Evolutionary conservation across 192 early-diverging fungal species (phyloP), one percentile per base, ranked within the genome.

Genomic region (Entrophospora sp.): DNA sequence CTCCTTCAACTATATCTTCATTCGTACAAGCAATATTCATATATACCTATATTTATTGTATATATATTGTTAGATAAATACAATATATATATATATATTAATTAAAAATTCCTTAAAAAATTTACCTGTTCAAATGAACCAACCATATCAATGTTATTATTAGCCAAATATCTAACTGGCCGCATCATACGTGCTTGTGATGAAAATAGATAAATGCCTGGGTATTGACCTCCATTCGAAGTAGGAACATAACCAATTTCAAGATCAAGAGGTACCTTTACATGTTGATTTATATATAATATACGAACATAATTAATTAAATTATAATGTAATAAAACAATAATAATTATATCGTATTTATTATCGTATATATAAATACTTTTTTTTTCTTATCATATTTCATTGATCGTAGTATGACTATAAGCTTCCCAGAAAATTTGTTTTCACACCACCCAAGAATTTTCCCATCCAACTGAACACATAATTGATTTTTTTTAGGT

Each of bases 11-110:
- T 35, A 98, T 76, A 70, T 96, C 94, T 56, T 92, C 92, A 71
- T 93, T 85, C 73, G 95, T 75, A 73, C 96, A 98, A 8, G 92
- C 96, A 76, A 98, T 95, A 66, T 98, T 92, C 91, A 98, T 95
- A 73, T 96, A 98, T 27, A 97, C 96, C n/a, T n/a, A n/a, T n/a
- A n/a, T n/a, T n/a, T n/a, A n/a, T n/a, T n/a, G n/a, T n/a, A n/a
- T n/a, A n/a, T n/a, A n/a, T n/a, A n/a, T n/a, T n/a, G n/a, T n/a
- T n/a, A n/a, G n/a, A n/a, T n/a, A n/a, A n/a, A n/a, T n/a, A n/a
- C n/a, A n/a, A n/a, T n/a, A n/a, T n/a, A n/a, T n/a, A n/a, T n/a
- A n/a, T n/a, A n/a, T n/a, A n/a, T n/a, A n/a, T n/a, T 7, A 48
- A 48, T 18, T 48, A n/a, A 20, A 7, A 9, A 48, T 9, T n/a